Percentiles rank a stretch among this genome's conserved stretches.
These are phyloP conservation scores for Ormosia semicastrata DNA, from an alignment of 306 rosid species.

Conservation along the genomic window DNA sequence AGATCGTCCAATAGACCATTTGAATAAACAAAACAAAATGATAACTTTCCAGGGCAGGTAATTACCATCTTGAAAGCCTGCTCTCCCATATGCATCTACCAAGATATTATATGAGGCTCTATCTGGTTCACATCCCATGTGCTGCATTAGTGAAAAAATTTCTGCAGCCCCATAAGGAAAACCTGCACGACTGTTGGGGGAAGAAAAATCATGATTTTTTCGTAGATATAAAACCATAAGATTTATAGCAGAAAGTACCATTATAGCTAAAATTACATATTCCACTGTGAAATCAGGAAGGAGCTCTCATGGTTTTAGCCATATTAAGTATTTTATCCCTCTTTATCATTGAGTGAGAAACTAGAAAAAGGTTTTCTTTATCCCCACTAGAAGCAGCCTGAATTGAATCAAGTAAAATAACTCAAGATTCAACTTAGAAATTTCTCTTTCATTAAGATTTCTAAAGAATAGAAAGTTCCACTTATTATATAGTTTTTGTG, in stretches of 20 bases:
- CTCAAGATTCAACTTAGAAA: background rate
- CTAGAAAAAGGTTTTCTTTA: background rate
- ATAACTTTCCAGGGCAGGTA: background rate
- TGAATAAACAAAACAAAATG: background rate
- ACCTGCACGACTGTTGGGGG: conserved; percentile 76
- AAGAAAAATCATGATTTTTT: conserved; percentile 6
- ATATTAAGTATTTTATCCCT: background rate
- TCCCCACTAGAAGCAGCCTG: background rate
- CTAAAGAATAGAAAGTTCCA: background rate
- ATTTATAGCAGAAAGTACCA: background rate
- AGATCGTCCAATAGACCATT: background rate
- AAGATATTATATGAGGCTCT: conserved; percentile 89
- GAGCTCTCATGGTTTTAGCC: too few relatives aligned
- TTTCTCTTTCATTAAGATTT: background rate
- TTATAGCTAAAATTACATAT: background rate
- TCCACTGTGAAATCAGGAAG: background rate
- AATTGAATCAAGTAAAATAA: background rate
- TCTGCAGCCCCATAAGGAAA: conserved; percentile 91
- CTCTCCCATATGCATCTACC: conserved; percentile 97
- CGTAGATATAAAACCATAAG: background rate
- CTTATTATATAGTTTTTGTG: too few relatives aligned
- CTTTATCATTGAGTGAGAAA: background rate
- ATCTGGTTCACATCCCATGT: conserved; percentile 99
- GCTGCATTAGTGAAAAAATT: conserved; percentile 90
- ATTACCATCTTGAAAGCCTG: conserved; percentile 84